Percentiles rank a stretch among this genome's conserved stretches.
These are phyloP conservation scores for Pythium insidiosum DNA, from an alignment of 352 stramenopile genomes.

Conservation along the genomic window DNA sequence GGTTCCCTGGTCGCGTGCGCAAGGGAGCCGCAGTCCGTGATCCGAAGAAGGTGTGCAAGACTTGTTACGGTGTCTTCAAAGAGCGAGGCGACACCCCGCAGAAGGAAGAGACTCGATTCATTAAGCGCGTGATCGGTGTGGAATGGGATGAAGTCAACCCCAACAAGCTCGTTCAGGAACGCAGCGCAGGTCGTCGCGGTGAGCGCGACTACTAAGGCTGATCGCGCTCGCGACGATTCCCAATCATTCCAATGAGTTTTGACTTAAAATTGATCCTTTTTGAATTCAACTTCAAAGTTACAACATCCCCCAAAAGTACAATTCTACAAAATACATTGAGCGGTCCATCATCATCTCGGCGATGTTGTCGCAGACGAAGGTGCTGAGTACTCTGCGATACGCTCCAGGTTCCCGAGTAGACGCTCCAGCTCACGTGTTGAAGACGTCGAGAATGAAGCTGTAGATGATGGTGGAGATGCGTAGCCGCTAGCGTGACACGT, in stretches of 20 bases:
- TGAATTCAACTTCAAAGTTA: too few species aligned
- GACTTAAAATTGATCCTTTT: too few species aligned
- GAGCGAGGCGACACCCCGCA: conserved; percentile 63
- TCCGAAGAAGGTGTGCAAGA: conserved; percentile 79
- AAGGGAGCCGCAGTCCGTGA: conserved; percentile 57
- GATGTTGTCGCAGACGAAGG: conserved; percentile 11
- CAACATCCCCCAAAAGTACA: too few species aligned
- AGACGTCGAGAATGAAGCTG: too few species aligned
- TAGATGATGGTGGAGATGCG: too few species aligned
- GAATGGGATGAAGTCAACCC: conserved; percentile 89
- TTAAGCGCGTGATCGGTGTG: conserved; percentile 76
- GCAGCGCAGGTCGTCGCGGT: conserved; percentile 46
- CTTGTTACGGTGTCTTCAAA: conserved; percentile 80
- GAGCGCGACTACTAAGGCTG: conserved; percentile 26
- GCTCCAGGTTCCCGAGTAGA: conserved; percentile 60
- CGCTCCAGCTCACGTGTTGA: conserved; percentile 51
- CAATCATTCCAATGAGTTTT: too few species aligned
- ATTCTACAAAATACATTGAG: too few species aligned
- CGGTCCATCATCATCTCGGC: too few species aligned
- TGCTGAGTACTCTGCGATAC: conserved; percentile 53
- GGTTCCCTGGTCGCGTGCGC: conserved; percentile 66
- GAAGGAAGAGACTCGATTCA: conserved; percentile 58
- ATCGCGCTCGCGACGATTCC: background rate
- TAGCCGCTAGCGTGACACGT: background rate
- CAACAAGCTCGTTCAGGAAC: conserved; percentile 53